Conservation (phyloP, 305 asterid species). For the Solanum hybrid region DNA sequence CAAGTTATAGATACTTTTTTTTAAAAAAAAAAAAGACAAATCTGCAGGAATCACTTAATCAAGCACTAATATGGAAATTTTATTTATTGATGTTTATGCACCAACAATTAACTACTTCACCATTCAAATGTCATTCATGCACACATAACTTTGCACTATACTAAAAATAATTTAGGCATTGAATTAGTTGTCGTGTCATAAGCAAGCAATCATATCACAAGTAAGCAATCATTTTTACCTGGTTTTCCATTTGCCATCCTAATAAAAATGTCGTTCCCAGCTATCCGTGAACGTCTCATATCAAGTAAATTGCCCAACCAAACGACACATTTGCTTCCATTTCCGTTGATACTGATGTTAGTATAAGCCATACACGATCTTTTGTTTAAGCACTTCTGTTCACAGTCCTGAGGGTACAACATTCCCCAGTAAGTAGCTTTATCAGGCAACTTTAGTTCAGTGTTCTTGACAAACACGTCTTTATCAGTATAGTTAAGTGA, state of each 20-base stretch:
- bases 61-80: not conserved
- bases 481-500: conserved; percentile 24
- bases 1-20: not conserved
- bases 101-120: not conserved
- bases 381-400: conserved; percentile 21
- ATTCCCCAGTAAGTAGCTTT: conserved; percentile 20
- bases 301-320: conserved; percentile 35
- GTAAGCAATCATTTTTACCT: not conserved
- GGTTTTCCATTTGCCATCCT: conserved; percentile 26
- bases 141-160: not conserved
- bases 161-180: not conserved
- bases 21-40: not conserved
- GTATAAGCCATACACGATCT: conserved; percentile 41
- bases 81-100: not conserved
- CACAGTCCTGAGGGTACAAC: conserved; percentile 18
- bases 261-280: conserved; percentile 31
- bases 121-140: not conserved
- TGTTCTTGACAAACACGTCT: conserved; percentile 34
- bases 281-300: conserved; percentile 13
- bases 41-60: not conserved
- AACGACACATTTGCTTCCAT: conserved; percentile 28
- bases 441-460: conserved; percentile 36
- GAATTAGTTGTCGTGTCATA: not conserved
- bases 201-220: not conserved
- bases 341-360: conserved; percentile 17